A percentile compares a stretch with the other conserved stretches of the same genome.
Conservation (phyloP, 495 filamentous ascomycete species). For the Penicillium maclennaniae region DNA sequence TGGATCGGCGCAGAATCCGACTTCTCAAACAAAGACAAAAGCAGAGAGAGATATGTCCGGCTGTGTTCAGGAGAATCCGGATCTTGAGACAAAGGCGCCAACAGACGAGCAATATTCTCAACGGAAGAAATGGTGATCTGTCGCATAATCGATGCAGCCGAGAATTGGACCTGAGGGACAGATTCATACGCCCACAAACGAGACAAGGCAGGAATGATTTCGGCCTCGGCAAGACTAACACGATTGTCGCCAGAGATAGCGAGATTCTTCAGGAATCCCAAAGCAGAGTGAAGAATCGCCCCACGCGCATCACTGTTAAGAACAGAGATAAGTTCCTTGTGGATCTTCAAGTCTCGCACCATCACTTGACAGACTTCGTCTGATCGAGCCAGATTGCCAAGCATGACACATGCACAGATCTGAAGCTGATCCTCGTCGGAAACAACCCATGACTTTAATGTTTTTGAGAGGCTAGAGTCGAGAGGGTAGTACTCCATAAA, state of each 20-base stretch:
- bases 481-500: slow-evolving; percentile 53
- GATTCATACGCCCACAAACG: slow-evolving; percentile 57
- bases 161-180: slow-evolving; percentile 66
- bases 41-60: slow-evolving; percentile 54
- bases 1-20: slow-evolving; percentile 62
- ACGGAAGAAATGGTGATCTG: slow-evolving; percentile 58
- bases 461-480: slow-evolving; percentile 44
- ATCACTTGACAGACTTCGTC: slow-evolving; percentile 59
- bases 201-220: slow-evolving; percentile 51
- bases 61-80: slow-evolving; percentile 35
- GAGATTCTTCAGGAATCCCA: slow-evolving; percentile 78
- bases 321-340: slow-evolving; percentile 51
- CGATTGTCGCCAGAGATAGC: slow-evolving; percentile 66
- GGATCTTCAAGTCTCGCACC: slow-evolving; percentile 50
- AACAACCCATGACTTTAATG: slow-evolving; percentile 53
- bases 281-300: slow-evolving; percentile 59
- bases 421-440: slow-evolving; percentile 55
- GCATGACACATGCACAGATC: slow-evolving; percentile 68
- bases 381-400: slow-evolving; percentile 74
- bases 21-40: slow-evolving; percentile 56
- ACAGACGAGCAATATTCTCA: slow-evolving; percentile 51
- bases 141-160: slow-evolving; percentile 62
- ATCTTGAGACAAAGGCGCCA: slow-evolving; percentile 37
- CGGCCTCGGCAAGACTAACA: slow-evolving; percentile 49
- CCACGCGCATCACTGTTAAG: slow-evolving; percentile 42